Conservation (phyloP, 345 rosid species). For the Euphorbia peplus region DNA sequence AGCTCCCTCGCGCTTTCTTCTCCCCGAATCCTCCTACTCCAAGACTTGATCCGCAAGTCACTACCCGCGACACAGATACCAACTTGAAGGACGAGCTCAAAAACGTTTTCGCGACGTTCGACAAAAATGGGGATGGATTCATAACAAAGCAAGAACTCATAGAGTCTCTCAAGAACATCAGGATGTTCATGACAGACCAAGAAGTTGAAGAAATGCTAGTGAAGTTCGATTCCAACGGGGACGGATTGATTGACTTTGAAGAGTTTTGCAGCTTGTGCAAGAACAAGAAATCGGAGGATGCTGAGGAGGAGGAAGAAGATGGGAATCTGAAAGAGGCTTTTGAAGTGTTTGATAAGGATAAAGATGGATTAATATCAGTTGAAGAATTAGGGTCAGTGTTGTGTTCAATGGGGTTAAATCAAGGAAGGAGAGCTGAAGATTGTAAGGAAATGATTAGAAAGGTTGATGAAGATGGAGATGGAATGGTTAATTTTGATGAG, state of each 20-base stretch:
- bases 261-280: constrained; percentile 26
- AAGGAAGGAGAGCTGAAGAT: constrained; percentile 22
- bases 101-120: constrained; percentile 30
- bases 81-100: constrained; percentile 17
- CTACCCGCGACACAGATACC: not conserved
- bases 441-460: constrained; percentile 27
- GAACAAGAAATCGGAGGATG: not conserved
- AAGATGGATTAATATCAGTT: constrained; percentile 31
- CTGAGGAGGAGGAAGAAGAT: not conserved
- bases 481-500: constrained; percentile 30
- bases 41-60: not conserved
- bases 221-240: constrained; percentile 32
- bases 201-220: constrained; percentile 29
- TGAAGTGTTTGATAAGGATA: constrained; percentile 31
- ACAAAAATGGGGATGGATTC: constrained; percentile 34
- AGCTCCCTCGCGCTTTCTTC: constrained; percentile 25
- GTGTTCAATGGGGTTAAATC: constrained; percentile 22
- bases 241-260: constrained; percentile 30
- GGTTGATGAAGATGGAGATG: constrained; percentile 30
- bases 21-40: not conserved
- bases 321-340: constrained; percentile 28
- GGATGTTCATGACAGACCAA: constrained; percentile 24
- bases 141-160: constrained; percentile 28
- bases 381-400: constrained; percentile 21
- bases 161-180: constrained; percentile 29